Conservation (phyloP, 1,284 basidiomycete genomes). For the Earliella scabrosa region DNA sequence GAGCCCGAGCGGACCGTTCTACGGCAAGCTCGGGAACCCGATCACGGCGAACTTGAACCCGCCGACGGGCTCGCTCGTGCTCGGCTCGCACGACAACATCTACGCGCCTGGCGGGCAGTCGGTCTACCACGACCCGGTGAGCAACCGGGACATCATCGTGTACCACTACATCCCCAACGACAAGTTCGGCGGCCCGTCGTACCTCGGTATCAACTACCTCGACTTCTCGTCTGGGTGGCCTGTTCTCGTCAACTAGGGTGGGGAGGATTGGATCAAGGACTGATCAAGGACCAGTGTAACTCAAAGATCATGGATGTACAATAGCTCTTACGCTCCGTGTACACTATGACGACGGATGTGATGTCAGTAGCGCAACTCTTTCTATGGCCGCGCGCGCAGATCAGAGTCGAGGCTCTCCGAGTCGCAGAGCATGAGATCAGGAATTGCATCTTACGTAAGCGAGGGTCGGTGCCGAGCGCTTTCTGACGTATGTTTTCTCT, state of each 20-base stretch:
- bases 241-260: not conserved
- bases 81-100: conserved; percentile 38
- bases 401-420: too few species aligned
- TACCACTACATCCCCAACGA: conserved; percentile 18
- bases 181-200: conserved; percentile 6
- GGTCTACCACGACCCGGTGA: conserved; percentile 13
- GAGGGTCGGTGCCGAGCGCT: too few species aligned
- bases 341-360: too few species aligned
- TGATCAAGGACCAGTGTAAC: too few species aligned
- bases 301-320: too few species aligned
- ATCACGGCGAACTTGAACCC: conserved; percentile 23
- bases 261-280: not conserved
- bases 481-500: too few species aligned
- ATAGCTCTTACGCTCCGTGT: too few species aligned
- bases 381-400: too few species aligned
- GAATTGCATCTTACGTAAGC: too few species aligned
- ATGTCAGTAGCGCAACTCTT: too few species aligned
- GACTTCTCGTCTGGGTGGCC: conserved; percentile 11
- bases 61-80: conserved; percentile 32
- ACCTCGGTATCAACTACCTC: conserved; percentile 9
- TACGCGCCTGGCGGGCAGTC: conserved; percentile 38
- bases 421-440: too few species aligned
- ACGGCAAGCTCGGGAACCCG: conserved; percentile 29
- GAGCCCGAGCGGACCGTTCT: conserved; percentile 34
- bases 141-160: conserved; percentile 16